Percentiles rank a stretch among this genome's conserved stretches.
Evolutionary conservation across 495 filamentous ascomycete genomes (phyloP).

Genomic region (Glarea lozoyensis): DNA sequence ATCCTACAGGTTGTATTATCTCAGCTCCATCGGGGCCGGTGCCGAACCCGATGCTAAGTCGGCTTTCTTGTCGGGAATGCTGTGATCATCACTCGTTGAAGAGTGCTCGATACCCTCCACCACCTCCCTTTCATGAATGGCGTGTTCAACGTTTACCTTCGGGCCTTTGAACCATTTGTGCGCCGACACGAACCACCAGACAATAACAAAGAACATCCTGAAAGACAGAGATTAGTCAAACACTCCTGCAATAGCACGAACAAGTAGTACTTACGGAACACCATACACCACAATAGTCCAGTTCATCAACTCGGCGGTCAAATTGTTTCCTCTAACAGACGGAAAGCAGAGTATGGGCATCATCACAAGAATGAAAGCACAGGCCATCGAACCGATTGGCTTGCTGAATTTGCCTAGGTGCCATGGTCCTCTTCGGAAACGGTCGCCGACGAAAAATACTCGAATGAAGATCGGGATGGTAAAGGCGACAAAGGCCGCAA

Average conservation of each 20-base stretch:
- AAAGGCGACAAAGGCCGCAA: conserved; percentile 68
- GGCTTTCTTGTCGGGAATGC: conserved; percentile 3
- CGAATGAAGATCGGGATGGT: conserved; percentile 67
- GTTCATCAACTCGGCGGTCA: conserved; percentile 57
- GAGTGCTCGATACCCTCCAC: conserved; percentile 6
- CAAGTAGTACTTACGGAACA: conserved; percentile 31
- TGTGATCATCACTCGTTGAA: not conserved
- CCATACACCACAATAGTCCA: conserved; percentile 73
- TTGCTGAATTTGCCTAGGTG: conserved; percentile 56
- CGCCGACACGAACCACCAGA: conserved; percentile 66
- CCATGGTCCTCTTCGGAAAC: conserved; percentile 67
- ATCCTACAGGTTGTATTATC: no score
- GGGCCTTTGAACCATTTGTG: conserved; percentile 68
- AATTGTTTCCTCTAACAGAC: conserved; percentile 43
- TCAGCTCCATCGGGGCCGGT: not conserved
- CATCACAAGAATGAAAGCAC: conserved; percentile 60
- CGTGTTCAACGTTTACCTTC: conserved; percentile 51
- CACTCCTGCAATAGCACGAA: conserved; percentile 36
- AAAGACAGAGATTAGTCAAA: conserved; percentile 51
- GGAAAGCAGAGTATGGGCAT: conserved; percentile 69
- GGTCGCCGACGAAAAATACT: conserved; percentile 62
- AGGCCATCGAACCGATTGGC: conserved; percentile 52
- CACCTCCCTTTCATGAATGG: conserved; percentile 14
- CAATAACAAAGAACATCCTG: conserved; percentile 46
- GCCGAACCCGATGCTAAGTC: conserved; percentile 1